phyloP scores from a whole-genome alignment of 140 eudicot species.

The Stevia rebaudiana region DNA sequence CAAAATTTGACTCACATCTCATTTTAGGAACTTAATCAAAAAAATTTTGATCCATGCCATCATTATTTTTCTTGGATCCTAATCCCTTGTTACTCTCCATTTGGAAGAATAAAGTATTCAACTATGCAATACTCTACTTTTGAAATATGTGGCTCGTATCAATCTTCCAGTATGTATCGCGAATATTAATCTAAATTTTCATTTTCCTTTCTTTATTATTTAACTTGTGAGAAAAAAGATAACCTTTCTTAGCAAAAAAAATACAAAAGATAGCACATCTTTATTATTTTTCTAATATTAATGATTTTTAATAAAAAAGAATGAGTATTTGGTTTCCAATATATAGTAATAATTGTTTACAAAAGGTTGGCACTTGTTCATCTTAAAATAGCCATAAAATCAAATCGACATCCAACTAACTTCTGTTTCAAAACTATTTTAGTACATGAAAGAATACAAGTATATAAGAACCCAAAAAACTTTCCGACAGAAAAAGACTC shows the following conservation, averaged over 20 bases:
- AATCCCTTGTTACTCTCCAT: neutral
- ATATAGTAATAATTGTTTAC: neutral
- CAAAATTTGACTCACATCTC: too few relatives aligned
- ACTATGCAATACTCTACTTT: neutral
- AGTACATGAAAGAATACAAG: neutral
- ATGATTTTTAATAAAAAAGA: neutral
- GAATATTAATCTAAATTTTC: neutral
- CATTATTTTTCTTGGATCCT: too few relatives aligned
- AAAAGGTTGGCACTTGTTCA: neutral
- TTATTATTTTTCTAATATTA: too few relatives aligned
- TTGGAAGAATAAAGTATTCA: constrained; percentile 15
- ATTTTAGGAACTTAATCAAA: too few relatives aligned
- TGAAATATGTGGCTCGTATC: constrained; percentile 7
- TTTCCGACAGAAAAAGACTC: too few relatives aligned
- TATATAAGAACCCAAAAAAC: neutral
- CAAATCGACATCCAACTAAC: constrained; percentile 5
- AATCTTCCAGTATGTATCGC: neutral
- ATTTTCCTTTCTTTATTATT: neutral
- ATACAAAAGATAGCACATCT: too few relatives aligned
- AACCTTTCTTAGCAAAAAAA: too few relatives aligned
- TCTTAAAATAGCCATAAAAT: neutral
- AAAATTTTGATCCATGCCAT: too few relatives aligned
- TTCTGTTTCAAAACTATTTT: constrained; percentile 8
- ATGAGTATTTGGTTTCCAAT: too few relatives aligned
- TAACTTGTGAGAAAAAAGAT: neutral